Percentiles rank a stretch among this genome's conserved stretches.
Conservation (phyloP, 1,284 basidiomycete genomes). For the Sparassis latifolia region DNA sequence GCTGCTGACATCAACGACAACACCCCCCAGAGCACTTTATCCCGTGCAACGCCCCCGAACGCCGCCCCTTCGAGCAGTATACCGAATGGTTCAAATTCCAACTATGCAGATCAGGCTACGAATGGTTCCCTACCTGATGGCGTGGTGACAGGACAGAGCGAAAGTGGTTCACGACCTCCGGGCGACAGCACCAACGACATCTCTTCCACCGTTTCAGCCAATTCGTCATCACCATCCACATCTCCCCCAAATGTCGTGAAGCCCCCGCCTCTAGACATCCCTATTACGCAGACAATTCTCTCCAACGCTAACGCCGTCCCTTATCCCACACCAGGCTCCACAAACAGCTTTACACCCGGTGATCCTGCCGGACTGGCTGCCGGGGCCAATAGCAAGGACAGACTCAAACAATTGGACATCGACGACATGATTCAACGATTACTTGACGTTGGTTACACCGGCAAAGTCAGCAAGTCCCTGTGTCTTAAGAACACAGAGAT, state of each 20-base stretch:
- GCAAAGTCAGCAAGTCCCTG: constrained; percentile 95
- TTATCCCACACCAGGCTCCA: constrained; percentile 39
- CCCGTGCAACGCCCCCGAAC: constrained; percentile 35
- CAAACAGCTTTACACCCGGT: constrained; percentile 33
- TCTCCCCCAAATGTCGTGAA: constrained; percentile 31
- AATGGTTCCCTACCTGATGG: constrained; percentile 47
- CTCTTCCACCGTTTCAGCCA: constrained; percentile 20
- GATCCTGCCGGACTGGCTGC: constrained; percentile 29
- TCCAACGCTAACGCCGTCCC: constrained; percentile 42
- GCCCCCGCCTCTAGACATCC: constrained; percentile 66
- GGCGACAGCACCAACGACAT: constrained; percentile 29
- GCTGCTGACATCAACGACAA: constrained; percentile 31
- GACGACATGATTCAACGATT: constrained; percentile 98
- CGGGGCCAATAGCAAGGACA: constrained; percentile 49
- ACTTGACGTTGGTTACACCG: constrained; percentile 95
- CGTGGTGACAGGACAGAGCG: constrained; percentile 24
- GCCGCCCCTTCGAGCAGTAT: constrained; percentile 10
- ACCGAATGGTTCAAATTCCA: constrained; percentile 13
- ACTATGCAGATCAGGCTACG: constrained; percentile 35
- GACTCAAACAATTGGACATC: constrained; percentile 75
- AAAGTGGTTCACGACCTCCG: constrained; percentile 27
- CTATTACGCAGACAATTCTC: constrained; percentile 66
- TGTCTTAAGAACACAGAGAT: constrained; percentile 98
- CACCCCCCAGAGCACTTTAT: constrained; percentile 35
- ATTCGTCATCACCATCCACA: constrained; percentile 23